Conservation (phyloP, 257 asterid species). For the Mitragyna speciosa region DNA sequence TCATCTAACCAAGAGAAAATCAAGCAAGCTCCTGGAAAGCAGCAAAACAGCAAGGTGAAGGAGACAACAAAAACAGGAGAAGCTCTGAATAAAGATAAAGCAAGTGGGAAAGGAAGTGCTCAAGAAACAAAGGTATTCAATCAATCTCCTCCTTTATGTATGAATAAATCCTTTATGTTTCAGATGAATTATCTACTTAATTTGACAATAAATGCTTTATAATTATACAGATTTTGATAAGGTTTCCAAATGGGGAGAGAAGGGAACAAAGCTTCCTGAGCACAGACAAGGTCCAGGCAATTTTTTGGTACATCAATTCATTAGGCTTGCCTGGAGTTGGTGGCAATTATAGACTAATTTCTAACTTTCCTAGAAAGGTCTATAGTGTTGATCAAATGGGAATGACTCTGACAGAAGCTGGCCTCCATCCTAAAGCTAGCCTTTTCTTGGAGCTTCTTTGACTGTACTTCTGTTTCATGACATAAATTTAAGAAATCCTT, state of each 20-base stretch:
- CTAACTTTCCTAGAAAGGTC: slow-evolving; percentile 74
- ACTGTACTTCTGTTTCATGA: not conserved
- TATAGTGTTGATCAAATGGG: slow-evolving; percentile 67
- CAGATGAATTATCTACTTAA: not conserved
- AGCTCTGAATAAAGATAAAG: slow-evolving; percentile 24
- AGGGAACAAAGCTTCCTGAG: slow-evolving; percentile 61
- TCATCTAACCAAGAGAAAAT: slow-evolving; percentile 21
- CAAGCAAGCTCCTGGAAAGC: slow-evolving; percentile 25
- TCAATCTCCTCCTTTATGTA: not conserved
- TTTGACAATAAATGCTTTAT: not conserved
- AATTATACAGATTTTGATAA: slow-evolving; percentile 54
- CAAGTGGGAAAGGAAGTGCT: slow-evolving; percentile 36
- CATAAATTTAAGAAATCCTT: not conserved
- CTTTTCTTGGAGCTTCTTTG: slow-evolving; percentile 70
- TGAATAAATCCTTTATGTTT: not conserved
- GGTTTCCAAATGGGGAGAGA: slow-evolving; percentile 90
- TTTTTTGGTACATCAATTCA: slow-evolving; percentile 55
- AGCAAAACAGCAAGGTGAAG: slow-evolving; percentile 31
- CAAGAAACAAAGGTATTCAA: slow-evolving; percentile 59
- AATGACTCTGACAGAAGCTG: slow-evolving; percentile 59
- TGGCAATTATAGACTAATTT: slow-evolving; percentile 63
- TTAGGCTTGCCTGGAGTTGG: slow-evolving; percentile 50
- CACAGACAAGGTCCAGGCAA: slow-evolving; percentile 59
- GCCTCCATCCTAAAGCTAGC: slow-evolving; percentile 83
- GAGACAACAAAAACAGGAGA: slow-evolving; percentile 22